Evolutionary conservation across 768 basidiomycete species (phyloP).

Genomic region (Lentinula sp.): DNA sequence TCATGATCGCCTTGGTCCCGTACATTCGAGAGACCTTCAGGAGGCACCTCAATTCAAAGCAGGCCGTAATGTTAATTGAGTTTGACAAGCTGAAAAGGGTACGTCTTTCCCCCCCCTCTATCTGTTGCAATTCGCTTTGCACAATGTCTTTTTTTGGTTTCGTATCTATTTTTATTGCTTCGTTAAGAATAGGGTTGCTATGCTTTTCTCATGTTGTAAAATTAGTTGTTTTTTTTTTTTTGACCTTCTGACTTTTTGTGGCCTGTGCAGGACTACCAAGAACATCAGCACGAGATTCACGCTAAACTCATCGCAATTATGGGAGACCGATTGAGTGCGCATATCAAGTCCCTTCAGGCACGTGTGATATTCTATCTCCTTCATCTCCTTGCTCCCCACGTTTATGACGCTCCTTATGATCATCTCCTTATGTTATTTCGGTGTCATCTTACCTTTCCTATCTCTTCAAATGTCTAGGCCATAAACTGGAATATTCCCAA

Average conservation of each 20-base stretch:
- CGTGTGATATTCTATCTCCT: constrained; percentile 14
- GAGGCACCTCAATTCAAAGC: constrained; percentile 87
- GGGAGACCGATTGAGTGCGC: constrained; percentile 86
- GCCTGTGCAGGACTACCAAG: constrained; percentile 80
- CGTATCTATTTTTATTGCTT: neutral
- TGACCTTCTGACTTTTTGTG: constrained; percentile 4
- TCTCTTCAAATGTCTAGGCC: constrained; percentile 32
- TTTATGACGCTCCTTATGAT: neutral
- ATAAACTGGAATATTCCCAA: constrained; percentile 74
- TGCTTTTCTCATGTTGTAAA: neutral
- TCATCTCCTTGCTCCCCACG: constrained; percentile 2
- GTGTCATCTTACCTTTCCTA: neutral
- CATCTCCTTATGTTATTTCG: neutral
- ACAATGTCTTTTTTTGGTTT: neutral
- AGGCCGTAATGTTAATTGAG: constrained; percentile 94
- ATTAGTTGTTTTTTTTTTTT: neutral
- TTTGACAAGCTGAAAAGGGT: constrained; percentile 98
- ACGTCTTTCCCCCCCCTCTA: constrained; percentile 20
- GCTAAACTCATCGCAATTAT: constrained; percentile 97
- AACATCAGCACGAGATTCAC: constrained; percentile 99
- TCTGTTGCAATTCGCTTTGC: neutral
- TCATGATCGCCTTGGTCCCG: constrained; percentile 90
- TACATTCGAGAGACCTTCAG: constrained; percentile 95
- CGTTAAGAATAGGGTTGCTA: neutral
- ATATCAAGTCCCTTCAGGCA: constrained; percentile 80